Percentiles rank a stretch among this genome's conserved stretches.
These are phyloP conservation scores for Leccinum subspadiceum DNA, from an alignment of 1,284 basidiomycete genomes.

Conservation along the genomic window DNA sequence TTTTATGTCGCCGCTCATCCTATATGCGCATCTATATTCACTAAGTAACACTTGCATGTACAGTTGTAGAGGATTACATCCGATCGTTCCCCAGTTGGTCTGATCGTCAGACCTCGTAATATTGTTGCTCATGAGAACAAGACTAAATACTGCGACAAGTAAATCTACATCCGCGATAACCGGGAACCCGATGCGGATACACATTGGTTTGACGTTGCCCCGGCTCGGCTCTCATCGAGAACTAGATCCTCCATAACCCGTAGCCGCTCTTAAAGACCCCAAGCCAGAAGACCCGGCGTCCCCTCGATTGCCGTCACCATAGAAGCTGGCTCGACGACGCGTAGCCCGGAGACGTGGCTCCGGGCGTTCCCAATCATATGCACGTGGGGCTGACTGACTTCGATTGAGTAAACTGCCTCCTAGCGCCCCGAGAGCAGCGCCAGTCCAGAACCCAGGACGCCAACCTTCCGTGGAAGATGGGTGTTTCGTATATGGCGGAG, in stretches of 20 bases:
- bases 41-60: constrained; percentile 15
- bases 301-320: constrained; percentile 51
- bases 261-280: constrained; percentile 63
- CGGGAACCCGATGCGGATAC: background rate
- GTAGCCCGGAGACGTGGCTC: constrained; percentile 20
- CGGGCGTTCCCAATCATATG: constrained; percentile 56
- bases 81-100: background rate
- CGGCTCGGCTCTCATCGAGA: constrained; percentile 38
- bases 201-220: background rate
- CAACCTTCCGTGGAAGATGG: constrained; percentile 36
- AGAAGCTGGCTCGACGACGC: constrained; percentile 31
- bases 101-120: background rate
- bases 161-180: background rate
- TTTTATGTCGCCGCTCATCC: background rate
- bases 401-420: constrained; percentile 58
- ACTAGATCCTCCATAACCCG: constrained; percentile 68
- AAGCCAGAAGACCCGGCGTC: constrained; percentile 63
- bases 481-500: constrained; percentile 54
- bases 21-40: constrained; percentile 11
- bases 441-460: constrained; percentile 80
- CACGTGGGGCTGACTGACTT: constrained; percentile 28
- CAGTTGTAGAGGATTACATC: background rate
- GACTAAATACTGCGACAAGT: background rate
- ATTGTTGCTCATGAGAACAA: background rate
- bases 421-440: constrained; percentile 66